A percentile compares a stretch with the other conserved stretches of the same genome.
Conservation (phyloP, 129 eudicot genomes). For the Arctium lappa region DNA sequence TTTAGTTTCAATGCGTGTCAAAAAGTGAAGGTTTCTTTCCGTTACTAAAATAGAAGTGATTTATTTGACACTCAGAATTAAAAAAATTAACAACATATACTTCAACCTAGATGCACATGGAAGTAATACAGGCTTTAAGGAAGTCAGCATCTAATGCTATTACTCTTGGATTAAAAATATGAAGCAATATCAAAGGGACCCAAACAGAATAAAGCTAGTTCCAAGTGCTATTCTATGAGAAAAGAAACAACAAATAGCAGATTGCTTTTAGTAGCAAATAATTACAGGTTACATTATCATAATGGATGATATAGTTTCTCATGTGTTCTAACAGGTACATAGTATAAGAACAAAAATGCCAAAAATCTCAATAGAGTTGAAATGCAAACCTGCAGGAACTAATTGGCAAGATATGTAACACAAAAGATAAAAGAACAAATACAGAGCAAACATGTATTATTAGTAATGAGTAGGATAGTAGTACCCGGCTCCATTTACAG, state of each 20-base stretch:
- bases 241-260: constrained; percentile 14
- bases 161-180: constrained; percentile 12
- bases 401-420: constrained; percentile 17
- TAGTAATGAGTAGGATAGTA: constrained; percentile 48
- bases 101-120: not conserved
- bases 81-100: not conserved
- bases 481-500: constrained; percentile 59
- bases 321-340: constrained; percentile 9
- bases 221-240: constrained; percentile 15
- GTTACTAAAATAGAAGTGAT: not conserved
- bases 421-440: constrained; percentile 5
- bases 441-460: not conserved
- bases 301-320: constrained; percentile 22
- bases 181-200: constrained; percentile 27
- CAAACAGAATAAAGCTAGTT: constrained; percentile 26
- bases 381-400: constrained; percentile 17
- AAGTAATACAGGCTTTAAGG: not conserved
- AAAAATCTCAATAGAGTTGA: constrained; percentile 9
- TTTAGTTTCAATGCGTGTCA: not conserved
- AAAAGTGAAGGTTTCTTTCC: not conserved
- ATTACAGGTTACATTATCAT: constrained; percentile 15
- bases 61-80: not conserved
- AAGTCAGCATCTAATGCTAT: constrained; percentile 27
- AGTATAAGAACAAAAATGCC: constrained; percentile 37
- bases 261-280: constrained; percentile 2